These are phyloP conservation scores for Penicillium expansum DNA, from an alignment of 2,329 filamentous ascomycete species.

Conservation along the genomic window DNA sequence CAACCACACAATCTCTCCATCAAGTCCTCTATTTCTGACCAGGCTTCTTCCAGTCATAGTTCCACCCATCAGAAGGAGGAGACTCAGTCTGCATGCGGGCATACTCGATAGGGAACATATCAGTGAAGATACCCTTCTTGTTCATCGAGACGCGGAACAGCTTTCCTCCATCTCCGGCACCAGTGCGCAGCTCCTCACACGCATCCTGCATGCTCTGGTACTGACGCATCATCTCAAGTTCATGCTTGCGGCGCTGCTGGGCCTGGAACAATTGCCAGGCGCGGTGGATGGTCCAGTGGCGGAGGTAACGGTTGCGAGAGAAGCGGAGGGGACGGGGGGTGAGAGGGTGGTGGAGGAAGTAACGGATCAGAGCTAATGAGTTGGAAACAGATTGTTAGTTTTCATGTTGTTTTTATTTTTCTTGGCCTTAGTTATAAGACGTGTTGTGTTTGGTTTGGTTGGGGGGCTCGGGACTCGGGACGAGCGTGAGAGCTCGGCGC, in stretches of 20 bases:
- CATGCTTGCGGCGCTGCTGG: slow-evolving; percentile 61
- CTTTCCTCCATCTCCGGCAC: slow-evolving; percentile 51
- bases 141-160: slow-evolving; percentile 85
- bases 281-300: slow-evolving; percentile 98
- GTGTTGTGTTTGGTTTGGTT: background rate
- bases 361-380: slow-evolving; percentile 61
- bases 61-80: slow-evolving; percentile 78
- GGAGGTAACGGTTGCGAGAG: slow-evolving; percentile 79
- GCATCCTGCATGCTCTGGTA: slow-evolving; percentile 81
- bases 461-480: background rate
- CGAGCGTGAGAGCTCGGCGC: background rate
- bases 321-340: slow-evolving; percentile 79
- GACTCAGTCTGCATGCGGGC: slow-evolving; percentile 70
- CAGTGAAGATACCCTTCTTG: slow-evolving; percentile 78
- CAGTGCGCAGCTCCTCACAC: slow-evolving; percentile 73
- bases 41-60: slow-evolving; percentile 80
- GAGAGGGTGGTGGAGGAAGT: slow-evolving; percentile 66
- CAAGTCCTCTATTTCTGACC: slow-evolving; percentile 20
- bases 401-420: slow-evolving; percentile 11
- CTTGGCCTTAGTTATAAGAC: background rate
- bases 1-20: background rate
- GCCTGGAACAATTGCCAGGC: slow-evolving; percentile 82
- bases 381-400: slow-evolving; percentile 16
- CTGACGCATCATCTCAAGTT: slow-evolving; percentile 71
- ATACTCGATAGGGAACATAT: slow-evolving; percentile 87